phyloP scores from a whole-genome alignment of 1,284 basidiomycete species.

The Pisolithus thermaeus region DNA sequence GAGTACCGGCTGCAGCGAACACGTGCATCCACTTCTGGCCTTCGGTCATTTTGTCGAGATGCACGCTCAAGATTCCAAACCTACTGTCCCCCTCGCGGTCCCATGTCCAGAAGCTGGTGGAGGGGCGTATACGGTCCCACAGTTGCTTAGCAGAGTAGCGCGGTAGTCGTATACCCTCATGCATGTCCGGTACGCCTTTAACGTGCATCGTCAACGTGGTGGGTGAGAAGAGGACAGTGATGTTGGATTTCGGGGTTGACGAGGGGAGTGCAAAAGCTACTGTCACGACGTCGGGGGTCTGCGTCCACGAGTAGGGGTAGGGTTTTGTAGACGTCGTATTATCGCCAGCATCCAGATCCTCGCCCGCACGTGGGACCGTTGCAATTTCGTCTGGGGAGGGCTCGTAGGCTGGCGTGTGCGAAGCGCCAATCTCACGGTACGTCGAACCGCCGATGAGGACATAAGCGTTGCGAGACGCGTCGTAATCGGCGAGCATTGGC shows the following conservation, averaged over 20 bases:
- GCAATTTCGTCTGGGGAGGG: slow-evolving; percentile 61
- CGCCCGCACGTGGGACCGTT: slow-evolving; percentile 57
- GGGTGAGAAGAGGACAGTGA: slow-evolving; percentile 63
- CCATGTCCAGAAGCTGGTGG: slow-evolving; percentile 84
- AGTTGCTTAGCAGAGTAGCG: slow-evolving; percentile 58
- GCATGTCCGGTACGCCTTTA: slow-evolving; percentile 28
- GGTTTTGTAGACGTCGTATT: slow-evolving; percentile 34
- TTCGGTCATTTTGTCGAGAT: slow-evolving; percentile 78
- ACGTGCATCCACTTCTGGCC: slow-evolving; percentile 83
- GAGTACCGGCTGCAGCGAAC: slow-evolving; percentile 47
- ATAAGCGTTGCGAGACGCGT: slow-evolving; percentile 40
- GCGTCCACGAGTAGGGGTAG: slow-evolving; percentile 87
- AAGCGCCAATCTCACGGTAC: slow-evolving; percentile 39
- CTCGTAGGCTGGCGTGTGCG: slow-evolving; percentile 36
- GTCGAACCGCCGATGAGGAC: slow-evolving; percentile 53
- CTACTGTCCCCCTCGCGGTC: slow-evolving; percentile 64
- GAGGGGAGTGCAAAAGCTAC: slow-evolving; percentile 79
- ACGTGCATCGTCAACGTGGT: slow-evolving; percentile 64
- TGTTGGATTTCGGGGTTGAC: slow-evolving; percentile 54
- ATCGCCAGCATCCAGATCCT: slow-evolving; percentile 41
- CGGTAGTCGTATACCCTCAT: slow-evolving; percentile 39
- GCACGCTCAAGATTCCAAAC: slow-evolving; percentile 71
- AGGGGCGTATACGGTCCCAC: slow-evolving; percentile 71
- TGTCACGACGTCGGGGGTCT: slow-evolving; percentile 77
- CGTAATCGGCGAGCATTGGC: slow-evolving; percentile 57